These are phyloP conservation scores for Calonectria honghensis DNA, from an alignment of 2,329 filamentous ascomycete species.

Conservation along the genomic window DNA sequence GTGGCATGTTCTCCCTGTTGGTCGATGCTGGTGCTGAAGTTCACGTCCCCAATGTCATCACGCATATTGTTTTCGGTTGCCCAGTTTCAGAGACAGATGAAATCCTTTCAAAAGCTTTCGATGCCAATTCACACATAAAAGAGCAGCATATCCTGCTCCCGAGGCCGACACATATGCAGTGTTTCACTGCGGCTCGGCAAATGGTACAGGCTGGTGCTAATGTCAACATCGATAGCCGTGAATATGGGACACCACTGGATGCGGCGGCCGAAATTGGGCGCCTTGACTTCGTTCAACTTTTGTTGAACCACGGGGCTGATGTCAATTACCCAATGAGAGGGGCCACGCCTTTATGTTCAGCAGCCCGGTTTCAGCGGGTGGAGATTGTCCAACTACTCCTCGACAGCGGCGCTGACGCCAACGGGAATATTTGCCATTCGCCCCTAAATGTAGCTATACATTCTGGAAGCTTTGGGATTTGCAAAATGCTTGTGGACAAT, in stretches of 20 bases:
- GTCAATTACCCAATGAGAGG: constrained; percentile 49
- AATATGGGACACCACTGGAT: background rate
- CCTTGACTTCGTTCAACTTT: background rate
- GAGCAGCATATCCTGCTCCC: background rate
- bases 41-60: background rate
- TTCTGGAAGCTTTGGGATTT: constrained; percentile 1
- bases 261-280: background rate
- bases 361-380: background rate
- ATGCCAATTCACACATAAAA: background rate
- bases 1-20: background rate
- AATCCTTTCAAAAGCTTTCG: background rate
- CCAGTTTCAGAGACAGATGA: background rate
- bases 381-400: background rate
- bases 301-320: constrained; percentile 56
- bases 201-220: constrained; percentile 7
- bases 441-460: background rate
- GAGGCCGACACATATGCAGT: background rate
- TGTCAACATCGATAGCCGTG: background rate
- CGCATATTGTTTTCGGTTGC: background rate
- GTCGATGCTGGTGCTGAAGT: background rate
- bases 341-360: accelerated
- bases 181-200: background rate
- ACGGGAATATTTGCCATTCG: background rate
- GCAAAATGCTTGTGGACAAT: background rate
- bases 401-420: background rate